Evolutionary conservation across 306 rosid species (phyloP).

Genomic region (Elaeagnus macrophylla): DNA sequence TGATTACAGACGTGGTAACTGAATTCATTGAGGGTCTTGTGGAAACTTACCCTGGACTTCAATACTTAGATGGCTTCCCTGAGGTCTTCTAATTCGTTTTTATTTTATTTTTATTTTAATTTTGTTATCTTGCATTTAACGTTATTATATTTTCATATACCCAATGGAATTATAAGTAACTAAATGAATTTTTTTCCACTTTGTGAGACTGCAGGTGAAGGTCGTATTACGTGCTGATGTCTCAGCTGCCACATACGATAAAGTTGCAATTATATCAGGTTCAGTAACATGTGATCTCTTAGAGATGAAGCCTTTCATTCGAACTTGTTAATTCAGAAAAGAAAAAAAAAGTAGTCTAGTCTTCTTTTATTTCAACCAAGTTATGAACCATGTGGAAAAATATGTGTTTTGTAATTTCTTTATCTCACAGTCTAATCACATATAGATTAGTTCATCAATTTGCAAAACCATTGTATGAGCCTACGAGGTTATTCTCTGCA

Average conservation of each 20-base stretch:
- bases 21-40: conserved; percentile 93
- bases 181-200: not conserved
- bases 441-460: too few species aligned
- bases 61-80: conserved; percentile 89
- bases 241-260: conserved; percentile 51
- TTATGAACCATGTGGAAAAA: too few species aligned
- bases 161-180: not conserved
- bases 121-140: not conserved
- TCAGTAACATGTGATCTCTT: not conserved
- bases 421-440: too few species aligned
- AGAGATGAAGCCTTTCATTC: not conserved
- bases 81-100: conserved; percentile 30
- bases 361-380: too few species aligned
- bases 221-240: conserved; percentile 89
- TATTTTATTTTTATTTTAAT: too few species aligned
- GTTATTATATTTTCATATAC: not conserved
- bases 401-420: too few species aligned
- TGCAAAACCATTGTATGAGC: too few species aligned
- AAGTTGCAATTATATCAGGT: conserved; percentile 97
- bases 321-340: too few species aligned
- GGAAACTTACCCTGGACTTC: conserved; percentile 85
- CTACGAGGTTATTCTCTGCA: too few species aligned
- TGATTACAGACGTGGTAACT: conserved; percentile 76
- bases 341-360: too few species aligned
- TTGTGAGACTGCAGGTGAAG: conserved; percentile 60